Conservation (phyloP, 768 basidiomycete genomes). For the Podaxis sp. region DNA sequence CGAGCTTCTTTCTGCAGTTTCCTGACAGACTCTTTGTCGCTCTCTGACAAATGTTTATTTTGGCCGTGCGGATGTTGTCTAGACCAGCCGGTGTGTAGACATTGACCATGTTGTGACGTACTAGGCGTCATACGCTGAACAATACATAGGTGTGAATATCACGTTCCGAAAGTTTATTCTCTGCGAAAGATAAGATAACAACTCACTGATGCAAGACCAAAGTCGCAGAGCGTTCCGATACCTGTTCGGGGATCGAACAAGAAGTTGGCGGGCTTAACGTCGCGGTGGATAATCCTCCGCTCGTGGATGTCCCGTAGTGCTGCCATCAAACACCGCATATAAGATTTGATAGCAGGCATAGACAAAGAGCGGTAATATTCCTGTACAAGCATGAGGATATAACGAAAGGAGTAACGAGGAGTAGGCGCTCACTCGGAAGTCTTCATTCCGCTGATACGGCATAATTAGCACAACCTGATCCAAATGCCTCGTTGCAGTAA, state of each 20-base stretch:
- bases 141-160: background rate
- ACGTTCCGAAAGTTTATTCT: background rate
- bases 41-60: slow-evolving; percentile 40
- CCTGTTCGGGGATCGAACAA: slow-evolving; percentile 85
- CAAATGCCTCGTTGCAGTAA: slow-evolving; percentile 86
- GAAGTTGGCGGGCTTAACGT: slow-evolving; percentile 98
- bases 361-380: slow-evolving; percentile 79
- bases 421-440: slow-evolving; percentile 80
- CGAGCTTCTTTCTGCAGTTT: slow-evolving; percentile 62
- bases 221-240: slow-evolving; percentile 88
- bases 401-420: background rate
- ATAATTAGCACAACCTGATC: slow-evolving; percentile 95
- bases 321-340: slow-evolving; percentile 89
- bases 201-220: slow-evolving; percentile 91
- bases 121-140: slow-evolving; percentile 56
- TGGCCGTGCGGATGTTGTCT: slow-evolving; percentile 69
- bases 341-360: slow-evolving; percentile 75
- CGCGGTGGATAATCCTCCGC: slow-evolving; percentile 88
- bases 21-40: slow-evolving; percentile 51
- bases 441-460: slow-evolving; percentile 90
- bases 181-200: background rate
- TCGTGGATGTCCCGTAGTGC: slow-evolving; percentile 87
- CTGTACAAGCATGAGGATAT: slow-evolving; percentile 31
- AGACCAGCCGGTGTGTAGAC: slow-evolving; percentile 76
- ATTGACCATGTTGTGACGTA: slow-evolving; percentile 47